Base-by-base conservation (phyloP, 2,329 filamentous ascomycete species). In the Ceratocystis destructans region DNA sequence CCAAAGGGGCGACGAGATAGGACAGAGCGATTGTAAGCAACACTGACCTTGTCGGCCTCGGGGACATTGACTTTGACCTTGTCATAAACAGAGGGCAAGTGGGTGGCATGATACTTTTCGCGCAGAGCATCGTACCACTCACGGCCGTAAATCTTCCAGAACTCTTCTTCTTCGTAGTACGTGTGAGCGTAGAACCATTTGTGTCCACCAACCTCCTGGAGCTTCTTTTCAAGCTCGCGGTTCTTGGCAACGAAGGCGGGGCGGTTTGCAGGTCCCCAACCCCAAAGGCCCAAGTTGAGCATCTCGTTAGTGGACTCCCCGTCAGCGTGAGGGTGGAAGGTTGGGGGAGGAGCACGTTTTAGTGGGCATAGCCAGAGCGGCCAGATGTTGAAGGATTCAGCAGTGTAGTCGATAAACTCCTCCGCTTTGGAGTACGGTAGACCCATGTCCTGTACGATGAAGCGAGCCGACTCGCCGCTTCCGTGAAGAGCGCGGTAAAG, bases 121-220 rank as follows among this genome's bases (percentile, higher is more conserved):
- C 87, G 77, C 70, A 90, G 76, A 1, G 72, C 76, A 41, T 88
- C 81, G 73, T 90, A 90, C 80, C 80, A 83, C 22, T 73, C 71
- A 55, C 77, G 75, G 66, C 78, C 79, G 73, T 89, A 89, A 64
- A 85, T 77, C 44, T 76, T 71, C 85, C 86, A 89, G 75, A 89
- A 90, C 72, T 88, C 83, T 0, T 80, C 76, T 72, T 88, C 82
- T n/a, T 82, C 80, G 74, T 94, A 94, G 76, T 91, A 95, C 0
- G 89, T 87, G 72, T 93, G 88, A 2, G 90, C 89, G 74, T 96
- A 95, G 12, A 95, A 78, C 87, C 89, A 94, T 77, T 95, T 95
- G 78, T 88, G 83, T 1, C 90, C 90, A 61, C 86, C 85, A 0
- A 94, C 80, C 69, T 84, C 79, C 61, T 78, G 78, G 3, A 92